A percentile compares a stretch with the other conserved stretches of the same genome.
Evolutionary conservation across 2,329 filamentous ascomycete genomes (phyloP).

Genomic region (Xylaria multiplex): DNA sequence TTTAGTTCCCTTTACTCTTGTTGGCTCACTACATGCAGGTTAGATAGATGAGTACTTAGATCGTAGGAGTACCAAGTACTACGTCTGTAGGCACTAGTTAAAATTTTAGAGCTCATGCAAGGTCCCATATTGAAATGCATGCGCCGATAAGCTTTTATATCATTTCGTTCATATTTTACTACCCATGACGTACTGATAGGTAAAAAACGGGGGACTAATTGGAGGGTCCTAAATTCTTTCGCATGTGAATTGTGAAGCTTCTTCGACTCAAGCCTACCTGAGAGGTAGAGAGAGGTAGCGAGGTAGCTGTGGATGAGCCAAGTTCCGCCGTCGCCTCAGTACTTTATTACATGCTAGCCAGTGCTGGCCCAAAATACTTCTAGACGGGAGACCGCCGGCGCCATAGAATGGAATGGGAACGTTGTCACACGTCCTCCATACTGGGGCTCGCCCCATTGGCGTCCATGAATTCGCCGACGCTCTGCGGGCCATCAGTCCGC

Average conservation of each 20-base stretch:
- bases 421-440: slow-evolving; percentile 53
- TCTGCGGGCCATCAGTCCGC: slow-evolving; percentile 59
- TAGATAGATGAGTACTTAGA: too few species aligned
- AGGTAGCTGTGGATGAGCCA: too few species aligned
- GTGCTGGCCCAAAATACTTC: not conserved
- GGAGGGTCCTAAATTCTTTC: not conserved
- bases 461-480: slow-evolving; percentile 59
- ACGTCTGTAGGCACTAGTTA: too few species aligned
- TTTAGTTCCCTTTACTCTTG: too few species aligned
- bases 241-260: not conserved
- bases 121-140: slow-evolving; percentile 4
- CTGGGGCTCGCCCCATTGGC: slow-evolving; percentile 53
- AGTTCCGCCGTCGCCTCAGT: not conserved
- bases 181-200: slow-evolving; percentile 37
- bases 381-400: slow-evolving; percentile 1
- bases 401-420: slow-evolving; percentile 54
- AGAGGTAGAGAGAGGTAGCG: not conserved
- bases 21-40: too few species aligned
- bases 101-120: slow-evolving; percentile 18
- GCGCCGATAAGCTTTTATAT: slow-evolving; percentile 16
- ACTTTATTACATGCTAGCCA: not conserved
- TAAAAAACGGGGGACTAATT: slow-evolving; percentile 1
- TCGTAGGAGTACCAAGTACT: too few species aligned
- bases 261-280: not conserved
- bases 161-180: not conserved